phyloP scores from a whole-genome alignment of 768 basidiomycete genomes.

The Hydnum rufescens region DNA sequence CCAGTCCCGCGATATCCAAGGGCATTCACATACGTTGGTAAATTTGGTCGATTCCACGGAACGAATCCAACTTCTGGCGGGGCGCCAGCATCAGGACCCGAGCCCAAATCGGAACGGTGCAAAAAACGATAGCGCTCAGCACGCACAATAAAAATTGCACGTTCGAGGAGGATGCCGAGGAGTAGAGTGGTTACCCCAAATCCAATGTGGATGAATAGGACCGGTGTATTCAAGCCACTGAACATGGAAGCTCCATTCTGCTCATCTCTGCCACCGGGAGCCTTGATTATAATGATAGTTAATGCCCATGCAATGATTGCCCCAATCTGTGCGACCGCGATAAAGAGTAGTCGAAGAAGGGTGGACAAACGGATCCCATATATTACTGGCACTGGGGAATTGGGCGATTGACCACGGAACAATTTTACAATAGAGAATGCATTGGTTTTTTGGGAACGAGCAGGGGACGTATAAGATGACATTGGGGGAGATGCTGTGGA shows the following conservation, averaged over 20 bases:
- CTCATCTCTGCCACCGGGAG: background rate
- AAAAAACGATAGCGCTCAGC: conserved; percentile 39
- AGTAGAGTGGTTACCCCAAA: conserved; percentile 33
- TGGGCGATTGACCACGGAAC: background rate
- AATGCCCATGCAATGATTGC: background rate
- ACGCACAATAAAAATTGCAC: conserved; percentile 41
- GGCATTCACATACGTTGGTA: conserved; percentile 52
- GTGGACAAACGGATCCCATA: background rate
- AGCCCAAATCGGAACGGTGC: conserved; percentile 31
- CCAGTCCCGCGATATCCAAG: conserved; percentile 55
- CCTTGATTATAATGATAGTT: background rate
- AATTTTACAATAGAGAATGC: background rate
- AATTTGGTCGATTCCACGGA: conserved; percentile 51
- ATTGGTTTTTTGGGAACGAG: background rate
- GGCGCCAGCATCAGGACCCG: conserved; percentile 11
- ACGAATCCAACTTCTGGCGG: conserved; percentile 25
- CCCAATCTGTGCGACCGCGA: background rate
- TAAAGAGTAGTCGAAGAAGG: background rate
- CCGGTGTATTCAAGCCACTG: background rate
- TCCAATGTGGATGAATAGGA: conserved; percentile 40
- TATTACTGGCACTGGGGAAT: no score
- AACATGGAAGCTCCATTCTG: background rate
- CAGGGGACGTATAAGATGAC: background rate
- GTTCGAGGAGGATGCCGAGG: conserved; percentile 43
- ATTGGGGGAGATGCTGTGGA: background rate